A percentile compares a stretch with the other conserved stretches of the same genome.
phyloP scores from a whole-genome alignment of 768 basidiomycete species.

The Leccinum uliginosum region DNA sequence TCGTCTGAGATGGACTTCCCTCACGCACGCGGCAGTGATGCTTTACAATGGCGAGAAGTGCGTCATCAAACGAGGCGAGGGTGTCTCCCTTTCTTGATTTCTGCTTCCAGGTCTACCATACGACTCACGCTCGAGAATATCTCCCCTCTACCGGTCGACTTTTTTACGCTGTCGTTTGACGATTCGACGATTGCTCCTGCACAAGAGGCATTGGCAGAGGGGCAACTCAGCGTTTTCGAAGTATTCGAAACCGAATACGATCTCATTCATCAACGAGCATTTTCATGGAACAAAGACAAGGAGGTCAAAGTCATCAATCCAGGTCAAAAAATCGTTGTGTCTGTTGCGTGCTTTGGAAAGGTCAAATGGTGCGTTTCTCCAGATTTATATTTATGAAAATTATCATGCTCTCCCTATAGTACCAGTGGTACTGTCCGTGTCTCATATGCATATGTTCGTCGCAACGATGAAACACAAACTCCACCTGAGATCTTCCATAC shows the following conservation, averaged over 20 bases:
- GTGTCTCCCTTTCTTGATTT: conserved; percentile 1
- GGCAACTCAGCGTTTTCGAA: conserved; percentile 76
- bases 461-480: conserved; percentile 30
- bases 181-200: conserved; percentile 83
- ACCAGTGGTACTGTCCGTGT: conserved; percentile 75
- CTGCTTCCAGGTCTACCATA: conserved; percentile 61
- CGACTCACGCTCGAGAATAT: conserved; percentile 89
- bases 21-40: conserved; percentile 93
- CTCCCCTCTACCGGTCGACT: conserved; percentile 77
- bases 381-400: background rate
- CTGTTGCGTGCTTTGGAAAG: conserved; percentile 81
- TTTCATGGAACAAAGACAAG: conserved; percentile 58
- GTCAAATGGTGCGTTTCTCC: conserved; percentile 74
- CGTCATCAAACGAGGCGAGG: conserved; percentile 21
- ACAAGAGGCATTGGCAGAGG: conserved; percentile 73
- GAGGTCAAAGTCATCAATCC: conserved; percentile 54
- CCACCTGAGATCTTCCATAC: conserved; percentile 66
- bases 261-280: conserved; percentile 71
- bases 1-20: conserved; percentile 79
- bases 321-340: conserved; percentile 64
- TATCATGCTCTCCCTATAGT: conserved; percentile 37
- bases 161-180: conserved; percentile 81
- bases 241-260: conserved; percentile 89
- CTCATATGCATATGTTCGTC: conserved; percentile 73
- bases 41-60: conserved; percentile 92